Conservation (phyloP, 78 protist species). For the Dictyostelium purpureum region DNA sequence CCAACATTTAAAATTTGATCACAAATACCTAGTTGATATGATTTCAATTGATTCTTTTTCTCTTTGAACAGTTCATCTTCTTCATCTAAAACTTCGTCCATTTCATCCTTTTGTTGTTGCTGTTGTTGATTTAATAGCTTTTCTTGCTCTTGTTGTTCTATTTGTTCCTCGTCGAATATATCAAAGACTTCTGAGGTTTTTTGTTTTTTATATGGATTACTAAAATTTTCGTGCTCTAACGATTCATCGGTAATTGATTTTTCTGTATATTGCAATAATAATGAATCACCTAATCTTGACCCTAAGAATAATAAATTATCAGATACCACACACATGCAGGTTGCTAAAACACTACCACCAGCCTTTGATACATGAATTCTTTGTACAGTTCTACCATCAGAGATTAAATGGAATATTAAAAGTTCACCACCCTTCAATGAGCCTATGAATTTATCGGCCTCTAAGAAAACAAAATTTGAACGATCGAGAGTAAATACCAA, state of each 20-base stretch:
- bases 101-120: neutral
- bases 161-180: slow-evolving; percentile 26
- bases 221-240: slow-evolving; percentile 24
- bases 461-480: slow-evolving; percentile 31
- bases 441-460: slow-evolving; percentile 27
- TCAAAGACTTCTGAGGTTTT: slow-evolving; percentile 66
- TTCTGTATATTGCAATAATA: slow-evolving; percentile 48
- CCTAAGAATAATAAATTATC: slow-evolving; percentile 71
- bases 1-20: slow-evolving; percentile 73
- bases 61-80: slow-evolving; percentile 62
- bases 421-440: slow-evolving; percentile 76
- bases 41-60: slow-evolving; percentile 50
- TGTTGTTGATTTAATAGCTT: neutral
- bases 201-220: slow-evolving; percentile 73
- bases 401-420: slow-evolving; percentile 42
- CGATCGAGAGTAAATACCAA: slow-evolving; percentile 66
- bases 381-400: slow-evolving; percentile 74
- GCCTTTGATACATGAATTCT: slow-evolving; percentile 49
- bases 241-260: slow-evolving; percentile 3
- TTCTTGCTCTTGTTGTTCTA: neutral
- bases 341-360: slow-evolving; percentile 76
- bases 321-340: slow-evolving; percentile 53
- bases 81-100: slow-evolving; percentile 13
- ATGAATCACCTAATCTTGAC: slow-evolving; percentile 77
- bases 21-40: slow-evolving; percentile 61